Percentiles rank a stretch among this genome's conserved stretches.
Conservation (phyloP, 2,329 filamentous ascomycete genomes). For the Ophiostoma sp. region DNA sequence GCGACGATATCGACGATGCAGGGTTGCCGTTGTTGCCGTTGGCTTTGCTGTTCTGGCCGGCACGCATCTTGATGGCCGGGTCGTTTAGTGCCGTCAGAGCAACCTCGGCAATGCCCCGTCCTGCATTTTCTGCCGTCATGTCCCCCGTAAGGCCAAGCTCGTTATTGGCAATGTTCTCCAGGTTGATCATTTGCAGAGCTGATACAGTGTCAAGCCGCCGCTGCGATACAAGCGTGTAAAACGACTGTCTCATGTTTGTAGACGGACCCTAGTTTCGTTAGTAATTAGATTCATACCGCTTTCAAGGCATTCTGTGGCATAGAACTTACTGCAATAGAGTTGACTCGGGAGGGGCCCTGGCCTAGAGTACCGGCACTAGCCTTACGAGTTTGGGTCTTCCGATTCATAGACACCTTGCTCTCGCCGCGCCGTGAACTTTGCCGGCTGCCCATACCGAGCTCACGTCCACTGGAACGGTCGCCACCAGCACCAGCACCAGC, state of each 20-base stretch:
- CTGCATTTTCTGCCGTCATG: conserved; percentile 87
- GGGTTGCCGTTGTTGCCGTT: conserved; percentile 1
- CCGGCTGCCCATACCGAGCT: conserved; percentile 46
- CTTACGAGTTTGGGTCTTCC: conserved; percentile 54
- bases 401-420: conserved; percentile 45
- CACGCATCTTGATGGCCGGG: conserved; percentile 53
- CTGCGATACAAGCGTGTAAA: conserved; percentile 52
- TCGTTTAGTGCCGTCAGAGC: conserved; percentile 64
- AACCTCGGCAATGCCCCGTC: conserved; percentile 80
- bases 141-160: conserved; percentile 84
- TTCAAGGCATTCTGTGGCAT: not conserved
- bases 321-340: conserved; percentile 34
- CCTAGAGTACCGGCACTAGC: conserved; percentile 42
- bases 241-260: conserved; percentile 34
- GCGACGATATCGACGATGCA: not conserved
- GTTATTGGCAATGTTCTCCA: conserved; percentile 84
- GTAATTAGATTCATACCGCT: not conserved
- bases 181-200: conserved; percentile 79
- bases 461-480: conserved; percentile 42
- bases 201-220: conserved; percentile 59
- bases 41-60: conserved; percentile 35
- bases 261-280: not conserved
- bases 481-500: conserved; percentile 18
- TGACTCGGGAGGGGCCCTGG: conserved; percentile 44
- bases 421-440: conserved; percentile 49